Base-by-base conservation (phyloP, 305 asterid genomes). In the Euphrasia arctica region DNA sequence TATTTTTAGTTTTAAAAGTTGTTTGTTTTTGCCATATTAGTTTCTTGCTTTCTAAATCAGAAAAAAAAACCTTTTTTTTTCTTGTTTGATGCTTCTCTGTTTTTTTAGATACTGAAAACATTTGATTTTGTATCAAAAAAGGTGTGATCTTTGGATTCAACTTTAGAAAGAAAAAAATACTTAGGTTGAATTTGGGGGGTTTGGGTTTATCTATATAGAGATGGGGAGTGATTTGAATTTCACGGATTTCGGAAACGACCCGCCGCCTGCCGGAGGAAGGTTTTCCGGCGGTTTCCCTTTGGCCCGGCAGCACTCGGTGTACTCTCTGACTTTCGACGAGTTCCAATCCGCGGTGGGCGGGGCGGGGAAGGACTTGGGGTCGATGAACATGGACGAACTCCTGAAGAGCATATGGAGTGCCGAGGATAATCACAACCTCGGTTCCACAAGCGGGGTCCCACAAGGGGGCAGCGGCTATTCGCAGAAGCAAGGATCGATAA, bases 241-340 rank as follows among this genome's bases (percentile, higher is more conserved):
- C 86, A 82, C 78, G 86, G 77, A 77, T 70, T 83, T 83, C 42
- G 96, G 79, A 3, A 77, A 41, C 13, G 80, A 74, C 60, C 77
- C 72, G 4, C 61, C 66, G 7, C 10, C 43, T 9, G 43, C 43
- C 28, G 79, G 72, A 59, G 96, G 91, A 51, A 73, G 79, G 74
- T 75, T 71, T 50, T 72, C 69, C 0, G 84, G 77, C 22, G 76
- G 31, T 55, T 73, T 65, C 54, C 82, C 86, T 3, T 64, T 93
- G 78, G 63, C 85, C 2, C 75, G 96, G 28, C 97, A 93, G 79
- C 11, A 87, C 1, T 93, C 99, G 0, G 66, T 94, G 14, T 94
- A 90, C 69, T 79, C 99, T 2, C 52, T 90, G 73, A 94, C 99
- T 32, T 90, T 94, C 52, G 99, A 94, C 32, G 99, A 94, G 95